Conservation (phyloP, 176 grass and related monocot species). For the barley (Hordeum vulgare) region DNA sequence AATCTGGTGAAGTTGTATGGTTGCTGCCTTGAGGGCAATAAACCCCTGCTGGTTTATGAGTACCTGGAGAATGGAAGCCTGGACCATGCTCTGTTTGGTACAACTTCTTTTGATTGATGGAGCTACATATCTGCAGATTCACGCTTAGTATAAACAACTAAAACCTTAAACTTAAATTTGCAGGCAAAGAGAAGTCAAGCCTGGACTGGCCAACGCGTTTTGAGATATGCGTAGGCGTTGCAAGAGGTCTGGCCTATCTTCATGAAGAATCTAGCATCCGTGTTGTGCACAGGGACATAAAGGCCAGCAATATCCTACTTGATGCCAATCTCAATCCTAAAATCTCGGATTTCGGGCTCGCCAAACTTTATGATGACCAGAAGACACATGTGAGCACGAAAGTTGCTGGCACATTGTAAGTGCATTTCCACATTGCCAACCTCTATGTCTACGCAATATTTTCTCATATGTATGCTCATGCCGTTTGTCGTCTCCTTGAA, state of each 20-base stretch:
- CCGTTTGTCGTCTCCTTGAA: background rate
- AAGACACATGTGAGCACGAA: constrained; percentile 77
- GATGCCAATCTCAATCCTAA: constrained; percentile 66
- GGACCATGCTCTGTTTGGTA: constrained; percentile 79
- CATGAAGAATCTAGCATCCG: constrained; percentile 73
- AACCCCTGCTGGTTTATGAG: constrained; percentile 71
- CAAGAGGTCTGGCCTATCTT: constrained; percentile 65
- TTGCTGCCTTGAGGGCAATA: constrained; percentile 76
- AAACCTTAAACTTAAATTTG: background rate
- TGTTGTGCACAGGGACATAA: constrained; percentile 81
- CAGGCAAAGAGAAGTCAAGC: constrained; percentile 35
- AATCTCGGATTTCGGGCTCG: constrained; percentile 81
- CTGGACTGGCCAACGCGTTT: constrained; percentile 63
- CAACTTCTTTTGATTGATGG: background rate
- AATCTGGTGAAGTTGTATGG: constrained; percentile 87
- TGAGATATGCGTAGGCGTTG: constrained; percentile 66
- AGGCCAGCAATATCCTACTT: constrained; percentile 75
- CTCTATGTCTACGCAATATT: background rate
- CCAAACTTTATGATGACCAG: constrained; percentile 77
- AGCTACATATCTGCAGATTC: background rate
- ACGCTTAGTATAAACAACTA: background rate
- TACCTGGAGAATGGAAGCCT: constrained; percentile 80
- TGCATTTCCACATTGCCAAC: background rate
- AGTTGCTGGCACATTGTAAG: constrained; percentile 87
- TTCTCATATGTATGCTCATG: background rate